These are phyloP conservation scores for Sporobolomyces phaffii DNA, from an alignment of 768 basidiomycete genomes.

Conservation along the genomic window DNA sequence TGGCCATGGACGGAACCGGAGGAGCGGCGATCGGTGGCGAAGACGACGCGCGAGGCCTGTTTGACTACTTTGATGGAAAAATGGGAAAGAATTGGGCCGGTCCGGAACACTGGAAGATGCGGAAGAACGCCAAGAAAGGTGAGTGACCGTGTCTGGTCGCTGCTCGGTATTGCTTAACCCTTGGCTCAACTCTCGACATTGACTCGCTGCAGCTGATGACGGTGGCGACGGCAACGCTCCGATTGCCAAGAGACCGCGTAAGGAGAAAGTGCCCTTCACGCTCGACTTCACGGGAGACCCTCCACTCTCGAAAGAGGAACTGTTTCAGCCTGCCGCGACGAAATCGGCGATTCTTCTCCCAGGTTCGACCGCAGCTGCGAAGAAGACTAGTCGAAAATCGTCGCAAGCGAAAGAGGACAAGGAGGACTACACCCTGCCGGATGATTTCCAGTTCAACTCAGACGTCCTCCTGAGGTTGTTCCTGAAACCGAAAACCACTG, in stretches of 20 bases:
- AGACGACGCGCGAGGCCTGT: constrained; percentile 51
- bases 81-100: constrained; percentile 90
- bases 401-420: constrained; percentile 52
- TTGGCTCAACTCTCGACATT: too few relatives aligned
- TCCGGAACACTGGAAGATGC: constrained; percentile 93
- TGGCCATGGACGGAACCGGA: constrained; percentile 68
- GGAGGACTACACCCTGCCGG: constrained; percentile 73
- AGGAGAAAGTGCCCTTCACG: constrained; percentile 65
- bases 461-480: constrained; percentile 84
- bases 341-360: constrained; percentile 65
- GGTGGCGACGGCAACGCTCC: not conserved
- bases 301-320: constrained; percentile 60
- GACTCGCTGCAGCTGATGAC: constrained; percentile 1
- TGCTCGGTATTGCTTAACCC: not conserved
- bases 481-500: constrained; percentile 90
- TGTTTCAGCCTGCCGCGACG: constrained; percentile 71
- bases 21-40: constrained; percentile 50
- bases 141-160: not conserved
- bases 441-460: constrained; percentile 96
- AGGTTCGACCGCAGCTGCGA: constrained; percentile 51
- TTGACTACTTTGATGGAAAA: constrained; percentile 85
- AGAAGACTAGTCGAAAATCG: constrained; percentile 52
- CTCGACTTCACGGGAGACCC: constrained; percentile 67
- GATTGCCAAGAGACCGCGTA: constrained; percentile 48
- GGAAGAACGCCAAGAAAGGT: constrained; percentile 21